Evolutionary conservation across 2,329 filamentous ascomycete species (phyloP).

Genomic region (Fusarium brevicatenulatum): DNA sequence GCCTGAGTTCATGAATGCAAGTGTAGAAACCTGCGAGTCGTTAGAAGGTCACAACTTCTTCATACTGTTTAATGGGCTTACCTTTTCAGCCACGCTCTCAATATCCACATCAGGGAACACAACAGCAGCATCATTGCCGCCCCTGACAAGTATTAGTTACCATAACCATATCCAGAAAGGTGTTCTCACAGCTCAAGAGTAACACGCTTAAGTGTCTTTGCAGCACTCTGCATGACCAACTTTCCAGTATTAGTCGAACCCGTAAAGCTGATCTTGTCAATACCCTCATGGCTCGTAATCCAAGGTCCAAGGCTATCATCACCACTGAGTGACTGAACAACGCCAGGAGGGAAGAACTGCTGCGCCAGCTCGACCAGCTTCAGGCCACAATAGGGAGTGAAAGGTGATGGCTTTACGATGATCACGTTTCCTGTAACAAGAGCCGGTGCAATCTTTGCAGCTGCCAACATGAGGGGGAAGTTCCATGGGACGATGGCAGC

Average conservation of each 20-base stretch:
- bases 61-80: slow-evolving; percentile 34
- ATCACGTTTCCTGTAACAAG: slow-evolving; percentile 66
- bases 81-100: slow-evolving; percentile 47
- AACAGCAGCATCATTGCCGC: slow-evolving; percentile 71
- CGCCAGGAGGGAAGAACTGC: slow-evolving; percentile 68
- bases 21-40: slow-evolving; percentile 49
- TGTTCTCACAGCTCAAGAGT: slow-evolving; percentile 63
- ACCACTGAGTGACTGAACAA: slow-evolving; percentile 70
- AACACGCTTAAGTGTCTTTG: slow-evolving; percentile 67
- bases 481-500: slow-evolving; percentile 67
- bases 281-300: slow-evolving; percentile 67
- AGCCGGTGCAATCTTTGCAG: slow-evolving; percentile 66
- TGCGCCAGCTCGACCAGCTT: slow-evolving; percentile 70
- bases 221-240: slow-evolving; percentile 66
- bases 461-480: slow-evolving; percentile 62
- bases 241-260: slow-evolving; percentile 70
- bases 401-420: slow-evolving; percentile 68
- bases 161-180: rapidly evolving
- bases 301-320: slow-evolving; percentile 68
- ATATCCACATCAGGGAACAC: slow-evolving; percentile 67
- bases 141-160: slow-evolving; percentile 34
- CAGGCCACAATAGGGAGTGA: slow-evolving; percentile 66
- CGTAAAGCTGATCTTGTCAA: slow-evolving; percentile 72
- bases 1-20: slow-evolving; percentile 67
- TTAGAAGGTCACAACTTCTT: neutral